A percentile compares a stretch with the other conserved stretches of the same genome.
Evolutionary conservation across 495 filamentous ascomycete species (phyloP).

Genomic region (Aspergillus baeticus): DNA sequence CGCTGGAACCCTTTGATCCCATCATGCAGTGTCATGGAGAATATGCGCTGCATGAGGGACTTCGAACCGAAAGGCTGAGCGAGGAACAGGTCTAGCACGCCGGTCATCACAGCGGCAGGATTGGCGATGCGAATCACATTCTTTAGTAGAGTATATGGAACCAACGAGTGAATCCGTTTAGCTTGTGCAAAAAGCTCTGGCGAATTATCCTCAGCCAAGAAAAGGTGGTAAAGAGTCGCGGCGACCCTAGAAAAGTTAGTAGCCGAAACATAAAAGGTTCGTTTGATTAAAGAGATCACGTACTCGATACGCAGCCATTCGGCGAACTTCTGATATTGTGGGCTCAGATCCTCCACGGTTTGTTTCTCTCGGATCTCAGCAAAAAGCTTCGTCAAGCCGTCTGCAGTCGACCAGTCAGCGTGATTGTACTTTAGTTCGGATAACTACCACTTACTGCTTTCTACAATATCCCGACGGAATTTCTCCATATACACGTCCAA

Average conservation of each 20-base stretch:
- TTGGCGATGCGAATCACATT: constrained; percentile 96
- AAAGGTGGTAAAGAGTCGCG: constrained; percentile 94
- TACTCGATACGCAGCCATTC: constrained; percentile 96
- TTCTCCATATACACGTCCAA: constrained; percentile 97
- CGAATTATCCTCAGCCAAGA: constrained; percentile 96
- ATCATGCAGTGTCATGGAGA: constrained; percentile 86
- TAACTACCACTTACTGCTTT: constrained; percentile 61
- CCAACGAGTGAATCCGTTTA: constrained; percentile 87
- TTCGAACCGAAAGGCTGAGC: constrained; percentile 90
- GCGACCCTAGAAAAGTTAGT: constrained; percentile 58
- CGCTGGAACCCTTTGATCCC: constrained; percentile 82
- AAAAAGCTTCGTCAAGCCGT: constrained; percentile 92
- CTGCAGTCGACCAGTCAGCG: constrained; percentile 29
- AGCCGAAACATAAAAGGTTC: neutral
- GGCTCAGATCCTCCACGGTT: constrained; percentile 79
- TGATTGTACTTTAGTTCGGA: neutral
- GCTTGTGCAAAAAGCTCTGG: constrained; percentile 92
- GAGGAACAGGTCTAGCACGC: constrained; percentile 89
- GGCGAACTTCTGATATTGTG: constrained; percentile 97
- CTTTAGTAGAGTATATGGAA: constrained; percentile 90
- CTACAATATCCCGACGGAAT: constrained; percentile 72
- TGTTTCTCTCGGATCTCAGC: constrained; percentile 86
- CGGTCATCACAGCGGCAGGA: constrained; percentile 91
- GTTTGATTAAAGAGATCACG: constrained; percentile 12
- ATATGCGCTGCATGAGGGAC: constrained; percentile 88